Percentiles rank a stretch among this genome's conserved stretches.
Conservation (phyloP, 177 flowering plant species). For the Tripterygium wilfordii region DNA sequence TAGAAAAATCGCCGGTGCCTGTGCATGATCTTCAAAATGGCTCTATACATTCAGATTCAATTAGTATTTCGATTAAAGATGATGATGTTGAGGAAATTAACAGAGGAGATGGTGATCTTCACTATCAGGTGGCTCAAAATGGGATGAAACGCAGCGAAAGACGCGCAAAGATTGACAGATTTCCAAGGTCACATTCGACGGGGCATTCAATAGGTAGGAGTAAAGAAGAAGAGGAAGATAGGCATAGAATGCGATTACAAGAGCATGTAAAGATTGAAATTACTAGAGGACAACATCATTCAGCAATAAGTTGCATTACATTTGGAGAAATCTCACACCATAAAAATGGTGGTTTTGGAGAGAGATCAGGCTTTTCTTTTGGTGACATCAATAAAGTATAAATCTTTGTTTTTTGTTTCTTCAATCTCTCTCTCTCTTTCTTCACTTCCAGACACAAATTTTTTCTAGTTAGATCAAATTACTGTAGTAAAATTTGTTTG, state of each 20-base stretch:
- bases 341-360: conserved; percentile 9
- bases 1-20: conserved; percentile 16
- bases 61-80: conserved; percentile 14
- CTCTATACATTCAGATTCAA: conserved; percentile 4
- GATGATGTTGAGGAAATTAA: background rate
- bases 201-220: conserved; percentile 50
- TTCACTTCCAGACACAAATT: too few relatives aligned
- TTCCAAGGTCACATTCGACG: conserved; percentile 57
- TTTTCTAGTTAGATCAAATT: too few relatives aligned
- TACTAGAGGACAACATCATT: conserved; percentile 23
- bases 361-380: conserved; percentile 12
- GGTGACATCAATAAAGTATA: conserved; percentile 9
- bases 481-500: too few relatives aligned
- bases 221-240: conserved; percentile 27
- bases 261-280: conserved; percentile 29
- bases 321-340: conserved; percentile 39
- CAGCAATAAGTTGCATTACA: conserved; percentile 34
- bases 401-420: background rate
- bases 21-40: background rate
- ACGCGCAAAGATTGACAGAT: conserved; percentile 9
- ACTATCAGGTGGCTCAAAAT: background rate
- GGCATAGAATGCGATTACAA: conserved; percentile 42
- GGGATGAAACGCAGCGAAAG: background rate
- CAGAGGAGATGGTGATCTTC: background rate
- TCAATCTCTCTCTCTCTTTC: too few relatives aligned